Percentiles rank a stretch among this genome's conserved stretches.
phyloP scores from a whole-genome alignment of 2,329 filamentous ascomycete species.

The Colletotrichum acutatum region DNA sequence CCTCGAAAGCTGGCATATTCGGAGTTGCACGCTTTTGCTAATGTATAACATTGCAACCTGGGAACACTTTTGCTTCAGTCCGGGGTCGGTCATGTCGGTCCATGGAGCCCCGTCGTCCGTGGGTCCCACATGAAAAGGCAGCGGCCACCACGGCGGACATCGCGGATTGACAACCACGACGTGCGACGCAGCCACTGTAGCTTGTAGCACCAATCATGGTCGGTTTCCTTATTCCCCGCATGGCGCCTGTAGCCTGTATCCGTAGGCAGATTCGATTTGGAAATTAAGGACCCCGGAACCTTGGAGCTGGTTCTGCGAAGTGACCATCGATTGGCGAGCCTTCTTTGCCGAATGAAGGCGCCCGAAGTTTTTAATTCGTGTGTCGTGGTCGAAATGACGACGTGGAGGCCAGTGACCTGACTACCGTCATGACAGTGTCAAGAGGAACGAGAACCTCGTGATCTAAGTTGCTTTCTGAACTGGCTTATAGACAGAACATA shows the following conservation, averaged over 20 bases:
- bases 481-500: not conserved
- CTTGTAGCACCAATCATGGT: slow-evolving; percentile 14
- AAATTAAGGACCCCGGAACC: slow-evolving; percentile 27
- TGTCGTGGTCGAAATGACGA: not conserved
- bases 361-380: not conserved
- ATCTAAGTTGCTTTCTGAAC: not conserved
- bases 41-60: not conserved
- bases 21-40: not conserved
- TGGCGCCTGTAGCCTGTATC: not conserved
- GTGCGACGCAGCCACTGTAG: slow-evolving; percentile 5
- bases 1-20: not conserved
- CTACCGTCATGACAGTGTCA: not conserved
- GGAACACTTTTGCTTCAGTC: not conserved
- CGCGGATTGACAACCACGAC: slow-evolving; percentile 21
- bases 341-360: not conserved
- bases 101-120: slow-evolving; percentile 1
- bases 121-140: slow-evolving; percentile 20
- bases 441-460: not conserved
- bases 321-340: slow-evolving; percentile 6
- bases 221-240: slow-evolving; percentile 20
- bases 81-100: slow-evolving; percentile 24
- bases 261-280: slow-evolving; percentile 1
- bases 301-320: slow-evolving; percentile 21
- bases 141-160: slow-evolving; percentile 11
- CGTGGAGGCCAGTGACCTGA: not conserved